Evolutionary conservation across 805 yeast genomes (phyloP).

Genomic region (Kurtzmaniella fragi): DNA sequence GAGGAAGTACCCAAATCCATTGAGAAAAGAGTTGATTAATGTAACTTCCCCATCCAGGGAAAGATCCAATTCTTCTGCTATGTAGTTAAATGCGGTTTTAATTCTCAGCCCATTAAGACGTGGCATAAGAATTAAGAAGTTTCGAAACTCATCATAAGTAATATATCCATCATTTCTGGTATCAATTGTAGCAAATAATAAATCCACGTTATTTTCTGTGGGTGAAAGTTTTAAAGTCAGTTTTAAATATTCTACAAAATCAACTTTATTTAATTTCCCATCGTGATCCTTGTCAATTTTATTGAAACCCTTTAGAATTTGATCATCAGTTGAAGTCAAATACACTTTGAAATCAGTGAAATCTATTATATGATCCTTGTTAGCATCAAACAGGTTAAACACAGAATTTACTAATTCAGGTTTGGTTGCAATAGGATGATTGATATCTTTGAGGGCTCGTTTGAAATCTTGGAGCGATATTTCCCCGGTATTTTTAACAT

Average conservation of each 20-base stretch:
- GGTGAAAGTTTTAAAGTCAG: conserved; percentile 50
- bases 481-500: conserved; percentile 40
- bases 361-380: conserved; percentile 53
- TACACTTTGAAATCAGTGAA: conserved; percentile 64
- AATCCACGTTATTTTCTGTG: conserved; percentile 46
- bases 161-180: conserved; percentile 58
- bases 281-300: conserved; percentile 68
- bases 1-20: conserved; percentile 84
- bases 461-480: conserved; percentile 46
- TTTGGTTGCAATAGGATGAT: conserved; percentile 64
- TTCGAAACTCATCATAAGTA: conserved; percentile 82
- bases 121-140: conserved; percentile 79
- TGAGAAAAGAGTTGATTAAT: conserved; percentile 67
- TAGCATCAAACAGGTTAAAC: conserved; percentile 55
- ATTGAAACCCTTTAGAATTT: conserved; percentile 63
- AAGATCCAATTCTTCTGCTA: conserved; percentile 73
- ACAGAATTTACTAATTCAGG: conserved; percentile 54
- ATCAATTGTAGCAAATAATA: conserved; percentile 54
- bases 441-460: conserved; percentile 37
- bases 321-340: conserved; percentile 62
- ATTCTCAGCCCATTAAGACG: conserved; percentile 69
- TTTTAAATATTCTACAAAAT: conserved; percentile 61
- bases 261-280: conserved; percentile 61
- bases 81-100: conserved; percentile 74
- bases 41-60: conserved; percentile 93